Evolutionary conservation across 2,329 filamentous ascomycete species (phyloP).

Genomic region (Hymenoscyphus albidus): DNA sequence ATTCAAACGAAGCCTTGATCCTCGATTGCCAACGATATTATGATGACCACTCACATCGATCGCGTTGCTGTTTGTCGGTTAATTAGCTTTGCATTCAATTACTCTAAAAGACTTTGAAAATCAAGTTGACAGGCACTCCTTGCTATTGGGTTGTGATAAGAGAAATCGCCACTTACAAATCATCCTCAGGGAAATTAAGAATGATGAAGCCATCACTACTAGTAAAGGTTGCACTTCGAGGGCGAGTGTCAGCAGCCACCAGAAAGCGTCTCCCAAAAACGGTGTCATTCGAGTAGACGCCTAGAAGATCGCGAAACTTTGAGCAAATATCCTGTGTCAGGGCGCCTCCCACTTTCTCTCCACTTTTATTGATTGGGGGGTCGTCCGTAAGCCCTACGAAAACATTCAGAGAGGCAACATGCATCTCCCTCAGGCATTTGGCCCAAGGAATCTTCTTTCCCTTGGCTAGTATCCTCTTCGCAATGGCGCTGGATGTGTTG

Average conservation of each 20-base stretch:
- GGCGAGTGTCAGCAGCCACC: background rate
- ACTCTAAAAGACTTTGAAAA: background rate
- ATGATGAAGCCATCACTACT: background rate
- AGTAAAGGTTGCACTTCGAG: background rate
- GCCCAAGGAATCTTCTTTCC: background rate
- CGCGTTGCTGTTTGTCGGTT: background rate
- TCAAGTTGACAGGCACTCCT: too few relatives aligned
- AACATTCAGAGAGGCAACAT: background rate
- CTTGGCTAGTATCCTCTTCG: background rate
- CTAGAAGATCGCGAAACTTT: background rate
- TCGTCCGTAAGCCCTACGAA: background rate
- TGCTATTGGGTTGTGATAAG: background rate
- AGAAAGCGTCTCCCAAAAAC: background rate
- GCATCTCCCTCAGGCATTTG: background rate
- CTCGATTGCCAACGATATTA: background rate
- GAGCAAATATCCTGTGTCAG: background rate
- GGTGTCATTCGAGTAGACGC: background rate
- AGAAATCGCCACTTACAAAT: background rate
- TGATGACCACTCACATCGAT: background rate
- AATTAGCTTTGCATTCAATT: background rate
- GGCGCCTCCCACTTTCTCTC: background rate
- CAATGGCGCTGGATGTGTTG: background rate
- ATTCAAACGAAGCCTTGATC: background rate
- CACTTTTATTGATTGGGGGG: background rate
- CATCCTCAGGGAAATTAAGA: background rate